Conservation (phyloP, 306 rosid species). For the Prunus fruticosa region DNA sequence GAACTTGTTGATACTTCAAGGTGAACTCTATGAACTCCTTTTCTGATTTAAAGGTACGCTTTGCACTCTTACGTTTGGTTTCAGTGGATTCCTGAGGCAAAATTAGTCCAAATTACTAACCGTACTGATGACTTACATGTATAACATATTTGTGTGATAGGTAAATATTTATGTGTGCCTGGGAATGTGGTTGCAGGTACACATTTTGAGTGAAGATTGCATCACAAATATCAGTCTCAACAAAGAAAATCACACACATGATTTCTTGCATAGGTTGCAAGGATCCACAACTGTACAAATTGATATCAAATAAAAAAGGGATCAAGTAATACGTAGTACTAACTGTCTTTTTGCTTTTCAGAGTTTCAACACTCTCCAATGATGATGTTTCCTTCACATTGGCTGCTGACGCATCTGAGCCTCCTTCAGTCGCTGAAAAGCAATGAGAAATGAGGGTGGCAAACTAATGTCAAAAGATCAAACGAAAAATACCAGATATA, state of each 20-base stretch:
- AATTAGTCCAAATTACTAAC: not conserved
- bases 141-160: not conserved
- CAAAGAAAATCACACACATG: not conserved
- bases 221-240: not conserved
- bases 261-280: slow-evolving; percentile 1
- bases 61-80: slow-evolving; percentile 69
- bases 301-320: slow-evolving; percentile 4
- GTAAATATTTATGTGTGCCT: not conserved
- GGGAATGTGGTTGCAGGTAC: not conserved
- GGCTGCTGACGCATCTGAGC: slow-evolving; percentile 36
- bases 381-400: slow-evolving; percentile 39
- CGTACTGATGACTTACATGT: not conserved
- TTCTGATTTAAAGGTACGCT: slow-evolving; percentile 78
- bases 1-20: slow-evolving; percentile 85
- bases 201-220: not conserved
- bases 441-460: slow-evolving; percentile 21
- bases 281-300: not conserved
- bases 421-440: slow-evolving; percentile 46
- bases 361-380: slow-evolving; percentile 39
- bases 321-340: slow-evolving; percentile 31
- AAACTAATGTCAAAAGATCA: slow-evolving; percentile 25
- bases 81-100: slow-evolving; percentile 64
- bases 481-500: slow-evolving; percentile 21
- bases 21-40: slow-evolving; percentile 86
- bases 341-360: slow-evolving; percentile 66